Evolutionary conservation across 108 stramenopile genomes (phyloP), one percentile per base, ranked within the genome.

Genomic region (Cyclotella baltica): DNA sequence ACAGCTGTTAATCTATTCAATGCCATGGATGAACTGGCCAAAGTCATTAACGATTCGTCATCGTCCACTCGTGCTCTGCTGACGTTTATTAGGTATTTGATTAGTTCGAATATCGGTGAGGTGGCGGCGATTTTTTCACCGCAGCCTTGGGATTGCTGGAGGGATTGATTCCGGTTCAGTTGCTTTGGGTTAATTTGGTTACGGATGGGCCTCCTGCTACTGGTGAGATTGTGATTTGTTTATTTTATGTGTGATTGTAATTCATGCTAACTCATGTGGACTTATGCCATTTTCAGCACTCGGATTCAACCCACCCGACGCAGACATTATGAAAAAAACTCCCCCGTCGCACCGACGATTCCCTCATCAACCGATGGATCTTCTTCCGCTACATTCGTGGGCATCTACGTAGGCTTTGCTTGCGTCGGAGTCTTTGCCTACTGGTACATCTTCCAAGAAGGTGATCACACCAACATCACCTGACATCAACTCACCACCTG

Each of bases 151-250:
- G 98, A 33, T 85, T 97, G 55, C 94, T 96, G 28, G 97, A 98
- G 50, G 96, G 97, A 15, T 87, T 99, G 56, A 99, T 96, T 66
- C 96, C 99, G 19, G 94, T 99, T 19, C 98, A 98, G 89, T 90
- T 99, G 93, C 84, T 99, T n/a, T 99, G 98, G 98, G 98, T 98
- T 8, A 98, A 99, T 84, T 93, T 99, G 15, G 98, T 99, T 69
- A 99, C 98, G 68, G 98, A 99, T 68, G 98, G 97, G 1, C 97
- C 98, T 66, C 97, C 98, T 9, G 99, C 99, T 29, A 95, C 98
- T 46, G 98, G 59, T 61, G 59, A 61, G 59, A 33, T 8, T 11
- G 34, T 4, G 47, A 48, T 16, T 48, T 2, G 2, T 48, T 16
- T n/a, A 34, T 61, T 22, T 3, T 61, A 10, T 61, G 30, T 61